Evolutionary conservation across 1,284 basidiomycete genomes (phyloP).

Genomic region (Thecaphora frezii): DNA sequence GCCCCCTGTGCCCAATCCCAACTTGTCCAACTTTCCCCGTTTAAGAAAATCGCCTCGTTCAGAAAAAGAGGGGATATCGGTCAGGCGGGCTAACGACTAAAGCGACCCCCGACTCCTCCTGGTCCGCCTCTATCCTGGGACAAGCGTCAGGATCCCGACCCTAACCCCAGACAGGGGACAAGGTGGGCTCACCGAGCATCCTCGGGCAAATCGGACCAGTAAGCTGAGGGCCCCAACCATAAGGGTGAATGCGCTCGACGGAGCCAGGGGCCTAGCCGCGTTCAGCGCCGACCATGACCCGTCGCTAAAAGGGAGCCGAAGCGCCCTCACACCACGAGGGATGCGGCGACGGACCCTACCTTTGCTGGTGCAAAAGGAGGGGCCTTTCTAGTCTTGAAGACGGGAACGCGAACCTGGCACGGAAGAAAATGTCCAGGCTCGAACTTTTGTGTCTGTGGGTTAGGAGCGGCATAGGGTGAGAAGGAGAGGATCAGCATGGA

Average conservation of each 20-base stretch:
- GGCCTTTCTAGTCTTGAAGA: constrained; percentile 38
- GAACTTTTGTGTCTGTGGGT: constrained; percentile 43
- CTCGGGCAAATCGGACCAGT: constrained; percentile 9
- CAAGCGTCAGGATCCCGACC: constrained; percentile 38
- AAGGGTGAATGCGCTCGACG: constrained; percentile 5
- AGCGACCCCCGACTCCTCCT: constrained; percentile 33
- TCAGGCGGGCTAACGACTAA: constrained; percentile 42
- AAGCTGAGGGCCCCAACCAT: constrained; percentile 13
- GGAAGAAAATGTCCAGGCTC: constrained; percentile 39
- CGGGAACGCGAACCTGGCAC: constrained; percentile 50
- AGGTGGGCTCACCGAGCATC: constrained; percentile 7
- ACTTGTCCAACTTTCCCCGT: too few relatives aligned
- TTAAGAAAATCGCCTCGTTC: neutral
- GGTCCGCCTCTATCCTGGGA: constrained; percentile 36
- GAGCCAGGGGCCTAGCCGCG: constrained; percentile 29
- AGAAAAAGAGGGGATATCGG: constrained; percentile 16
- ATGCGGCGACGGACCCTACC: constrained; percentile 1
- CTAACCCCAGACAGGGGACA: constrained; percentile 29
- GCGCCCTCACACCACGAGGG: neutral
- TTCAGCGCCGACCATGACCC: constrained; percentile 32
- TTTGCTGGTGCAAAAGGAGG: constrained; percentile 24
- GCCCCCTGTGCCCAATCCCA: too few relatives aligned
- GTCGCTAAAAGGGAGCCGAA: constrained; percentile 3
- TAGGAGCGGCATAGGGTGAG: neutral
- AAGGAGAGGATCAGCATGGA: neutral